A percentile compares a stretch with the other conserved stretches of the same genome.
phyloP scores from a whole-genome alignment of 2,329 filamentous ascomycete species.

The Zasmidium cellare region DNA sequence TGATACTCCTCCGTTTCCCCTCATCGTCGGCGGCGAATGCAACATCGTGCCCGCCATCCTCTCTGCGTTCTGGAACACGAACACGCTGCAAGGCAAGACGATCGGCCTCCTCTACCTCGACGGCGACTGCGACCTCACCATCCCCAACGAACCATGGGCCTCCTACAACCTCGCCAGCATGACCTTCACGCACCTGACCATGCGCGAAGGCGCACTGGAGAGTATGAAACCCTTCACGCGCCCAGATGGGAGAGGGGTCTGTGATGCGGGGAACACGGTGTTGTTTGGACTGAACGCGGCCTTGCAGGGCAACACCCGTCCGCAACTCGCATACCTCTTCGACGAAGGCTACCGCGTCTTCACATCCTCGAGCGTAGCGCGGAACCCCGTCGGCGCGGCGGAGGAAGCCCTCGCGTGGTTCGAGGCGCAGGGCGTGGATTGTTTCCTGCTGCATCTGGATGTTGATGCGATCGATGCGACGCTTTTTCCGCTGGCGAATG shows the following conservation, averaged over 20 bases:
- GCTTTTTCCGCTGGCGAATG: constrained; percentile 4
- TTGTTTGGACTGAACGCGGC: neutral
- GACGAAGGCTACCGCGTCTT: constrained; percentile 5
- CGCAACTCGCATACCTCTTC: constrained; percentile 4
- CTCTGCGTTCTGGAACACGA: neutral
- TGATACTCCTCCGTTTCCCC: neutral
- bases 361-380: neutral
- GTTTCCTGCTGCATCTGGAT: constrained; percentile 2
- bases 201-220: constrained; percentile 1
- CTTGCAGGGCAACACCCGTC: constrained; percentile 1
- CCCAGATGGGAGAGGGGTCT: constrained; percentile 1
- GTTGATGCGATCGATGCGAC: constrained; percentile 6
- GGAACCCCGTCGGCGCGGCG: neutral
- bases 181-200: constrained; percentile 5
- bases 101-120: constrained; percentile 1
- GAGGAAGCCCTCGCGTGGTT: neutral
- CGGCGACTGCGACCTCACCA: neutral
- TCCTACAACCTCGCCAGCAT: constrained; percentile 4
- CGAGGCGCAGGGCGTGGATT: neutral
- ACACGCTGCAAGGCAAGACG: neutral
- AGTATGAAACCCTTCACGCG: constrained; percentile 2
- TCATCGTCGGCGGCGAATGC: constrained; percentile 1
- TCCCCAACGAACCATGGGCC: neutral
- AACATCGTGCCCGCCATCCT: constrained; percentile 2
- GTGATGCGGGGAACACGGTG: neutral